Evolutionary conservation across 2,329 filamentous ascomycete species (phyloP).

Genomic region (Fusarium sp.): DNA sequence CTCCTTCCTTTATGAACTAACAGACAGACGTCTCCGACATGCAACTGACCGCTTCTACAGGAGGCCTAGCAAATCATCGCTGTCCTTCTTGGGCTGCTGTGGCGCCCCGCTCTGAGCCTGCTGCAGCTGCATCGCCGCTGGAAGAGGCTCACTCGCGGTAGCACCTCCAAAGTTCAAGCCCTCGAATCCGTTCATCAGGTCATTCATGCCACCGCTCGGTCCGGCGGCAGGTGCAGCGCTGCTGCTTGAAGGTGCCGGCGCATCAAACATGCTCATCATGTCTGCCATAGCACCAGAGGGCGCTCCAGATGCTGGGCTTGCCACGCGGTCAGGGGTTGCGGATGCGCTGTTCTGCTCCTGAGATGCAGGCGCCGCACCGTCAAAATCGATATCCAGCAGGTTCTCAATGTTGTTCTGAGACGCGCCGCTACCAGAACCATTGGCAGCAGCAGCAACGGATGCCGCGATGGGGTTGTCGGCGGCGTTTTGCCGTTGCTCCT

Average conservation of each 20-base stretch:
- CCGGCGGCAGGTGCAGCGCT: conserved; percentile 52
- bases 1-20: conserved; percentile 29
- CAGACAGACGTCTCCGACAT: conserved; percentile 5
- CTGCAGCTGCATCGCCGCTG: conserved; percentile 68
- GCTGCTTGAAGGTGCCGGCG: conserved; percentile 64
- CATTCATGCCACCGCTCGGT: conserved; percentile 75
- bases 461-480: conserved; percentile 95
- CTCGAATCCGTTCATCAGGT: conserved; percentile 91
- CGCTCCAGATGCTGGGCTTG: conserved; percentile 65
- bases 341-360: conserved; percentile 67
- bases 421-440: conserved; percentile 63
- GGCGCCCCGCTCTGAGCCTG: conserved; percentile 46
- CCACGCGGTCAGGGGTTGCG: conserved; percentile 75
- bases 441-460: conserved; percentile 78
- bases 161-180: conserved; percentile 78
- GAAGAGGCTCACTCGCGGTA: conserved; percentile 67
- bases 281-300: conserved; percentile 65
- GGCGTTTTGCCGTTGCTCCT: conserved; percentile 92
- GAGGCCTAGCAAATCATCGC: conserved; percentile 67
- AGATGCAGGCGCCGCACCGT: conserved; percentile 91
- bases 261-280: conserved; percentile 78
- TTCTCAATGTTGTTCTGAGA: conserved; percentile 89
- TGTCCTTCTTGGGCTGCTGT: conserved; percentile 64
- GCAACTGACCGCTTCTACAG: conserved; percentile 45
- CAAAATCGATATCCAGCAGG: conserved; percentile 94